Evolutionary conservation across 1,284 basidiomycete genomes (phyloP), one percentile per base, ranked within the genome.

Genomic region (Fereydounia khargensis): DNA sequence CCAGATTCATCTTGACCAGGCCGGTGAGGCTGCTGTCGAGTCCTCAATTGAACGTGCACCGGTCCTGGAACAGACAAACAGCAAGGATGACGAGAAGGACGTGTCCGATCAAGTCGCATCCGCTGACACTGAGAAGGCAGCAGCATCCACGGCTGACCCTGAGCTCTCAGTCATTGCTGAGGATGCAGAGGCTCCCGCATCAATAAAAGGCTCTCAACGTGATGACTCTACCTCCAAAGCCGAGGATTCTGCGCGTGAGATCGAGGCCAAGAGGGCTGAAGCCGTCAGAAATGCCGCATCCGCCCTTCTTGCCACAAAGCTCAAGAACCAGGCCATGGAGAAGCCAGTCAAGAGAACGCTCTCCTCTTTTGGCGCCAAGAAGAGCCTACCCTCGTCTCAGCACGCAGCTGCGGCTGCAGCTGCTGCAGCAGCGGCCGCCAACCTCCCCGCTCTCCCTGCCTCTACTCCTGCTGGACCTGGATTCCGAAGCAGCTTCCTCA

Each of bases 401-500:
- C 8, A 8, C 3, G 52, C 57, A 35, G 45, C 50, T 33, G 44
- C 44, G 6, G 36, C 42, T 42, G 35, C 45, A 8, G 25, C 25
- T 8, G 25, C 25, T 8, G 25, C 25, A 14, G 25, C 14, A 14
- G 25, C 25, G 25, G 14, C 8, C 25, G 25, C 25, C 25, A 27
- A 27, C 25, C 25, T 27, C 14, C 25, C 25, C 25, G 25, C 25
- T 14, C 52, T 50, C 28, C 52, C 57, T n/a, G 42, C 52, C n/a
- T 60, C 57, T 4, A 60, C 57, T 11, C 57, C 57, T 19, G 57
- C 57, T 9, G 57, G 57, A 3, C 51, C 57, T 9, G 45, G 51
- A 18, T 60, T 55, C 52, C 57, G 58, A 16, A 57, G 53, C 23
- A 71, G 64, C 42, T 71, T 71, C 56, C 62, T 71, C 36, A 69